These are phyloP conservation scores for Trichoderma asperellum DNA, from an alignment of 2,329 filamentous ascomycete species.

Conservation along the genomic window DNA sequence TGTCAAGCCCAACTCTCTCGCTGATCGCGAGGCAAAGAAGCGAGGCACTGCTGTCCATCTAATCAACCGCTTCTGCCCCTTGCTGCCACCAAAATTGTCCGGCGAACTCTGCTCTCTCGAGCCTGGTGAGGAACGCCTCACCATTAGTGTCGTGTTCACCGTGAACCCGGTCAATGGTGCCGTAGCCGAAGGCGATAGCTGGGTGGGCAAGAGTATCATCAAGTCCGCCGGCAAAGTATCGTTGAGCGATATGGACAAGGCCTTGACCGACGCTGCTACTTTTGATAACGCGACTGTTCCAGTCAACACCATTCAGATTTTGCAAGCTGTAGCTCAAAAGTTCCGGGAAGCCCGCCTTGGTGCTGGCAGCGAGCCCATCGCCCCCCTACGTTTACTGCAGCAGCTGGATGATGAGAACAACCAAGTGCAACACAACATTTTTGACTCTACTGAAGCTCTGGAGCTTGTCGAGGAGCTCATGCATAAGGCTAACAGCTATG, in stretches of 20 bases:
- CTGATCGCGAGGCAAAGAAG: slow-evolving; percentile 97
- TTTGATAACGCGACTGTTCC: slow-evolving; percentile 68
- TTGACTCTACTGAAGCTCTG: slow-evolving; percentile 84
- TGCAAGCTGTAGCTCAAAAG: slow-evolving; percentile 82
- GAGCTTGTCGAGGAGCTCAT: slow-evolving; percentile 94
- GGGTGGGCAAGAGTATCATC: slow-evolving; percentile 92
- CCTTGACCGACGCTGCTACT: slow-evolving; percentile 67
- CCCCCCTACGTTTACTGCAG: slow-evolving; percentile 85
- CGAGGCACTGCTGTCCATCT: slow-evolving; percentile 94
- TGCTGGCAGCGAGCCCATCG: slow-evolving; percentile 76
- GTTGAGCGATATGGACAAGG: slow-evolving; percentile 83
- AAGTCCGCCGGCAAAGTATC: slow-evolving; percentile 87
- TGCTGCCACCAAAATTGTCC: slow-evolving; percentile 85
- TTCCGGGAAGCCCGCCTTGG: slow-evolving; percentile 88
- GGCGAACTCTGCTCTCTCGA: slow-evolving; percentile 85
- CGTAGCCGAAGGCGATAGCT: slow-evolving; percentile 82
- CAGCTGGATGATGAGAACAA: slow-evolving; percentile 98
- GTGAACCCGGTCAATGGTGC: slow-evolving; percentile 80
- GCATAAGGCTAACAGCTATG: slow-evolving; percentile 88
- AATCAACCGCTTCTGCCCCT: slow-evolving; percentile 83
- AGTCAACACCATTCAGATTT: slow-evolving; percentile 76
- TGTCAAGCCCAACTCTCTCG: slow-evolving; percentile 91
- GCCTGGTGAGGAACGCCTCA: slow-evolving; percentile 86
- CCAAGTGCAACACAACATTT: slow-evolving; percentile 94
- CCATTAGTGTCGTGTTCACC: slow-evolving; percentile 90